phyloP scores from a whole-genome alignment of 257 asterid species.

The Nemophila menziesii region DNA sequence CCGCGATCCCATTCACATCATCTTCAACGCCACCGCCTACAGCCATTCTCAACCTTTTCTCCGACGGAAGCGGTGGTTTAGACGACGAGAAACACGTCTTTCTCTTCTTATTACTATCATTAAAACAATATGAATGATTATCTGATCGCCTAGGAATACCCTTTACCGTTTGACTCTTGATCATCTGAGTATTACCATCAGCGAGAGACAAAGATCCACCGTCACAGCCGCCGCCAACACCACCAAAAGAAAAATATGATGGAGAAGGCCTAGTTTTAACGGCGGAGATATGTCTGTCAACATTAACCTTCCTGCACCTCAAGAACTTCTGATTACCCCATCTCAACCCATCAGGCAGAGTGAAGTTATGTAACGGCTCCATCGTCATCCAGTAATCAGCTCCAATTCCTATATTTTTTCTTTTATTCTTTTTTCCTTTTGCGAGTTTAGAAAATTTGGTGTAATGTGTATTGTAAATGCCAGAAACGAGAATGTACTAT shows the following conservation, averaged over 20 bases:
- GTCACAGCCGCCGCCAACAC: neutral
- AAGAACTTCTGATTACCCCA: conserved; percentile 44
- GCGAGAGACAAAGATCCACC: neutral
- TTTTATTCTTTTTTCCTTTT: too few species aligned
- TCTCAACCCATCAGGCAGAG: conserved; percentile 35
- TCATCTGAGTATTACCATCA: too few species aligned
- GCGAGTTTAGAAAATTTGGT: too few species aligned
- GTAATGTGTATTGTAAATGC: too few species aligned
- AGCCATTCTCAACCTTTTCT: conserved; percentile 16
- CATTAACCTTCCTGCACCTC: conserved; percentile 48
- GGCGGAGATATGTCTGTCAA: conserved; percentile 26
- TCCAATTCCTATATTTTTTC: too few species aligned
- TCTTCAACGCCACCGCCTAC: conserved; percentile 11
- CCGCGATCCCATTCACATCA: conserved; percentile 53
- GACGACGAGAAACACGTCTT: neutral
- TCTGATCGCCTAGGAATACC: too few species aligned
- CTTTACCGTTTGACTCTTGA: too few species aligned
- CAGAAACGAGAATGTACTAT: too few species aligned
- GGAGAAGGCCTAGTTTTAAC: conserved; percentile 11
- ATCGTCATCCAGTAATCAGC: conserved; percentile 27
- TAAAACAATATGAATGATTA: too few species aligned
- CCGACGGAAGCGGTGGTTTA: conserved; percentile 13
- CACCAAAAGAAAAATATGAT: neutral
- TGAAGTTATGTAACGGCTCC: conserved; percentile 46
- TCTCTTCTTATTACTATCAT: neutral